These are phyloP conservation scores for Talinum fruticosum DNA, from an alignment of 148 eudicot species.

Conservation along the genomic window DNA sequence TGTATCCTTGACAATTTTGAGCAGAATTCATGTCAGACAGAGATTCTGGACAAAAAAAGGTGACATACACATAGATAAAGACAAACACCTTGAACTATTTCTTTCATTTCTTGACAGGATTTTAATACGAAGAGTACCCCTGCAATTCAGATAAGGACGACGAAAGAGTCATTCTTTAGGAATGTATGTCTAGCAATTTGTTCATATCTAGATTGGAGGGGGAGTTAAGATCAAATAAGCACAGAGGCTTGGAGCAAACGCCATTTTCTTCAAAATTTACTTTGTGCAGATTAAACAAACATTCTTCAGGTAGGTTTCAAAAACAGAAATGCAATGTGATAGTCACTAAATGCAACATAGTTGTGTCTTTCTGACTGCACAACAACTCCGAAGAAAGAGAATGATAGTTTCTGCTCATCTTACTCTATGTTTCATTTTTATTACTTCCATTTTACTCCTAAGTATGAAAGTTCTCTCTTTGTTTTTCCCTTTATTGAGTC, in stretches of 20 bases:
- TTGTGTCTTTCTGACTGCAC: too few relatives aligned
- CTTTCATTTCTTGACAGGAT: conserved; percentile 18
- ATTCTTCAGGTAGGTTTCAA: not conserved
- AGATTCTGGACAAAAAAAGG: not conserved
- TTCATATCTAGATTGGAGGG: too few relatives aligned
- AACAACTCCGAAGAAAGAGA: not conserved
- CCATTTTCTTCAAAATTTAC: too few relatives aligned
- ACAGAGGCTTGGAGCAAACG: too few relatives aligned
- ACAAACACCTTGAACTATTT: conserved; percentile 22
- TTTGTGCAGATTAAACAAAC: too few relatives aligned
- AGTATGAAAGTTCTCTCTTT: too few relatives aligned
- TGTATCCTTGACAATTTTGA: conserved; percentile 21
- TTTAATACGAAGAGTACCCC: conserved; percentile 8
- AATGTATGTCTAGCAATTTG: too few relatives aligned
- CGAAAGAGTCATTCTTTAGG: too few relatives aligned
- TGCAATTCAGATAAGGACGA: too few relatives aligned
- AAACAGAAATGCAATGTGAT: not conserved
- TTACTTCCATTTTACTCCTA: not conserved
- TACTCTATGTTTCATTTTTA: not conserved
- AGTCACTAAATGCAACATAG: too few relatives aligned
- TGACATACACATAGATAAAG: not conserved
- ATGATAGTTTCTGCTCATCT: not conserved
- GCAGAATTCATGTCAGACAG: not conserved
- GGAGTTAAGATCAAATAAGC: too few relatives aligned
- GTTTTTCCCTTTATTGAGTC: too few relatives aligned